Percentiles rank a stretch among this genome's conserved stretches.
phyloP scores from a whole-genome alignment of 2,329 filamentous ascomycete genomes.

The Colletotrichum tamarilloi region DNA sequence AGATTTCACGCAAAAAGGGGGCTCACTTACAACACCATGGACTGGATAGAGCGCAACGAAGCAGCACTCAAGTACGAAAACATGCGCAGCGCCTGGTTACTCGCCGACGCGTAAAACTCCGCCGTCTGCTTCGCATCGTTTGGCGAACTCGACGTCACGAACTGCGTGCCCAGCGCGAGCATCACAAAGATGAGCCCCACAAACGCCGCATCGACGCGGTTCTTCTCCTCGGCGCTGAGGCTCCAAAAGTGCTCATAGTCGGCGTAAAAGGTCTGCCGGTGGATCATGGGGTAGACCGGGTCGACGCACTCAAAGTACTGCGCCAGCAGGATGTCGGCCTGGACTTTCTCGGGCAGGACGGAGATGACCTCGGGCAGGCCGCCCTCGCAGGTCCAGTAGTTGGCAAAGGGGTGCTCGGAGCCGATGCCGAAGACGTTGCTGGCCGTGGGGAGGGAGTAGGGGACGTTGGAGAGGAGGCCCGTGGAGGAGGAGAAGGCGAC shows the following conservation, averaged over 20 bases:
- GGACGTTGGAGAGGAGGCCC: conserved; percentile 77
- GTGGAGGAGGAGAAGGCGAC: conserved; percentile 58
- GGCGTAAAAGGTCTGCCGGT: conserved; percentile 79
- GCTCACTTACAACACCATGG: conserved; percentile 74
- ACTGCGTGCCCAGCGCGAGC: conserved; percentile 82
- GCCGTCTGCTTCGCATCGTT: conserved; percentile 78
- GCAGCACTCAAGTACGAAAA: conserved; percentile 82
- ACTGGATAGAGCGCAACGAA: conserved; percentile 78
- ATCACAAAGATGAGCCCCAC: conserved; percentile 81
- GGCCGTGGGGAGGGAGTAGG: conserved; percentile 75
- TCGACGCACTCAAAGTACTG: conserved; percentile 79
- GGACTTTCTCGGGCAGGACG: conserved; percentile 79
- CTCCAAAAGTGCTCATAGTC: conserved; percentile 86
- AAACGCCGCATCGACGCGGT: conserved; percentile 72
- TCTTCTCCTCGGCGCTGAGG: conserved; percentile 66
- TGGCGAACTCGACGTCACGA: conserved; percentile 69
- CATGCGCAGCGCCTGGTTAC: conserved; percentile 80
- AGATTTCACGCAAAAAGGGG: no score
- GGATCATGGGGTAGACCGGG: conserved; percentile 84
- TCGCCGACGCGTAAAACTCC: conserved; percentile 84
- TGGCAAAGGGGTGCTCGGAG: conserved; percentile 82
- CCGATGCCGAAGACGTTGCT: conserved; percentile 86
- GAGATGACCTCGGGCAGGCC: conserved; percentile 80
- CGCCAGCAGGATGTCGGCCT: conserved; percentile 76
- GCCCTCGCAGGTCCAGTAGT: conserved; percentile 86